A percentile compares a stretch with the other conserved stretches of the same genome.
These are phyloP conservation scores for Picea sitchensis DNA, from an alignment of 75 land plant genomes.

Conservation along the genomic window DNA sequence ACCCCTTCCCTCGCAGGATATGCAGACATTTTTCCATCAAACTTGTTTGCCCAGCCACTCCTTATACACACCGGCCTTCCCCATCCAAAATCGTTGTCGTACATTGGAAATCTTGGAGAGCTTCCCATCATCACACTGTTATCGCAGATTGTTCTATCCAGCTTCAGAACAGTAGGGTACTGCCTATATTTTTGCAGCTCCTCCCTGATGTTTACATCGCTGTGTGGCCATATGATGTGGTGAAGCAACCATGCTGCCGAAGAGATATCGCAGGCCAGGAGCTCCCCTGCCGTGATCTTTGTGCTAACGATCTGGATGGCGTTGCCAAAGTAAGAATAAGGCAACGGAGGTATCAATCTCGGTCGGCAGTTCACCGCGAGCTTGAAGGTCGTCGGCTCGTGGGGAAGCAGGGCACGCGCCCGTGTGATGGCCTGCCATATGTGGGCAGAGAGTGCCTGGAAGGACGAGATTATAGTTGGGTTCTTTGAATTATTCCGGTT, in stretches of 20 bases:
- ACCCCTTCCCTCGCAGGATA: neutral
- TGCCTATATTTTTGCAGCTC: too few relatives aligned
- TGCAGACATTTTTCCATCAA: conserved; percentile 13
- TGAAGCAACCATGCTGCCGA: too few relatives aligned
- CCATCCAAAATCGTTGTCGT: conserved; percentile 23
- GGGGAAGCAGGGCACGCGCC: conserved; percentile 20
- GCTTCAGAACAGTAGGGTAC: too few relatives aligned
- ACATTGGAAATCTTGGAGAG: conserved; percentile 14
- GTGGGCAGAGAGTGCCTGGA: conserved; percentile 51
- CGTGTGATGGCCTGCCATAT: conserved; percentile 51
- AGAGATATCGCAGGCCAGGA: too few relatives aligned
- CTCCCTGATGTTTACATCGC: too few relatives aligned
- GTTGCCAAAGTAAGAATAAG: conserved; percentile 46
- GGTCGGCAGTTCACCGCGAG: conserved; percentile 29
- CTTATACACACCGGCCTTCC: conserved; percentile 14
- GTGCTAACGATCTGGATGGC: conserved; percentile 26
- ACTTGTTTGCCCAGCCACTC: conserved; percentile 13
- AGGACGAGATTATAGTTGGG: conserved; percentile 21
- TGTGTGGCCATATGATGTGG: too few relatives aligned
- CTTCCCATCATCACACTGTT: conserved; percentile 18
- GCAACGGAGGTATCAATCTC: conserved; percentile 37
- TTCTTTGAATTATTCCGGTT: neutral
- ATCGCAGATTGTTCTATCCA: too few relatives aligned
- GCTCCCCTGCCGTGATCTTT: conserved; percentile 30
- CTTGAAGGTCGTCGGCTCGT: conserved; percentile 24